Base-by-base conservation (phyloP, 306 rosid species). In the Rosa persica region DNA sequence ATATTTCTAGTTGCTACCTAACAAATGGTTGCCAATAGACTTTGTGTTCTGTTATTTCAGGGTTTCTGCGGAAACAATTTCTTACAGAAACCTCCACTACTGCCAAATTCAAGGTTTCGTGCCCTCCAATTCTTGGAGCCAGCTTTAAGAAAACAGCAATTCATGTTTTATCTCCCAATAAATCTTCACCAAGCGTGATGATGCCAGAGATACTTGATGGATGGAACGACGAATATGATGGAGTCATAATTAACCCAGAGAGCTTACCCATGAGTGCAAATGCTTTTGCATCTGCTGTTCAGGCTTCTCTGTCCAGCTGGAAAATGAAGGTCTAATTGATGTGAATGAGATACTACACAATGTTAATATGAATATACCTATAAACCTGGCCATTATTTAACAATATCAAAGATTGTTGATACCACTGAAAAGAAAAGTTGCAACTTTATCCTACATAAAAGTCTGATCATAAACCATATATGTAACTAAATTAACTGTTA, bases 171-270 rank as follows among this genome's bases (percentile, higher is more conserved):
- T 83, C 89, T 68, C 83, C 89, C 2, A 75, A 83, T 19, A 76
- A 64, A 25, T 82, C 80, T 8, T 73, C 90, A 8, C 83, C 74
- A 38, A 84, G 58, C 54, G 40, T 74, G 77, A 20, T 51, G 7
- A 44, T 55, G 27, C 22, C 72, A 36, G 86, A 78, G n/a, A 62
- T 83, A 20, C 81, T 85, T 58, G 87, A 87, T 47, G 81, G 83
- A 40, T 80, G 82, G 78, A 75, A 87, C 23, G 89, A 87, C 54
- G 87, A 83, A 27, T 87, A 83, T 51, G 79, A 70, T 4, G 90
- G 87, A 27, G 79, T 87, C 67, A 73, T 87, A 36, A 76, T 87
- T 12, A 67, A 85, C 78, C 76, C 87, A 38, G 72, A 83, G 76
- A 81, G 81, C 82, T 73, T 83, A 60, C 87, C 89, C 12, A 67